Evolutionary conservation across 108 stramenopile genomes (phyloP).

Genomic region (Fragilariopsis cylindrus): DNA sequence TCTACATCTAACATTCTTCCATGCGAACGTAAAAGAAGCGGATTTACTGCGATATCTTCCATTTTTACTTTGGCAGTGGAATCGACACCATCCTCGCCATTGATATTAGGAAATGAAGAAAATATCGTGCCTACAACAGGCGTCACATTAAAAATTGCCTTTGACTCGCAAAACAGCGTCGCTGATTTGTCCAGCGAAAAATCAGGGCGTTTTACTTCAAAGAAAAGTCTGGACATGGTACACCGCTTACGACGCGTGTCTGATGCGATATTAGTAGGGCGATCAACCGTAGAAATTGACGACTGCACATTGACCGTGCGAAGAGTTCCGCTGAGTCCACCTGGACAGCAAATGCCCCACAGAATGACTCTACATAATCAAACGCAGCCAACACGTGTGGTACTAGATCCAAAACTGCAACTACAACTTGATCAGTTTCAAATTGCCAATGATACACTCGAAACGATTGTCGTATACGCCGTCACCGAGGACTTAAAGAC

Average conservation of each 20-base stretch:
- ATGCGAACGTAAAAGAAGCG: not conserved
- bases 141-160: conserved; percentile 81
- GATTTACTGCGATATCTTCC: not conserved
- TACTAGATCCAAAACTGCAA: conserved; percentile 66
- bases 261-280: conserved; percentile 76
- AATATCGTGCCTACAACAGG: conserved; percentile 24
- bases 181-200: conserved; percentile 53
- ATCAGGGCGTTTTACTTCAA: conserved; percentile 75
- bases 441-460: conserved; percentile 58
- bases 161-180: conserved; percentile 65
- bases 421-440: conserved; percentile 42
- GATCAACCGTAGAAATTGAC: conserved; percentile 69
- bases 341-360: conserved; percentile 11
- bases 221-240: conserved; percentile 75
- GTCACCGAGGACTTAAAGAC: not conserved
- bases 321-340: conserved; percentile 40
- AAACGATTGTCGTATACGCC: conserved; percentile 57
- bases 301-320: conserved; percentile 75
- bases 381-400: conserved; percentile 65
- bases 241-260: conserved; percentile 71
- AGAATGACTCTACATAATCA: not conserved
- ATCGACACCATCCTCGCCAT: not conserved
- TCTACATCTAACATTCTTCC: not conserved
- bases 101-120: not conserved
- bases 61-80: not conserved